These are phyloP conservation scores for Raddia distichophylla DNA, from an alignment of 176 grass and related monocot genomes.

Conservation along the genomic window DNA sequence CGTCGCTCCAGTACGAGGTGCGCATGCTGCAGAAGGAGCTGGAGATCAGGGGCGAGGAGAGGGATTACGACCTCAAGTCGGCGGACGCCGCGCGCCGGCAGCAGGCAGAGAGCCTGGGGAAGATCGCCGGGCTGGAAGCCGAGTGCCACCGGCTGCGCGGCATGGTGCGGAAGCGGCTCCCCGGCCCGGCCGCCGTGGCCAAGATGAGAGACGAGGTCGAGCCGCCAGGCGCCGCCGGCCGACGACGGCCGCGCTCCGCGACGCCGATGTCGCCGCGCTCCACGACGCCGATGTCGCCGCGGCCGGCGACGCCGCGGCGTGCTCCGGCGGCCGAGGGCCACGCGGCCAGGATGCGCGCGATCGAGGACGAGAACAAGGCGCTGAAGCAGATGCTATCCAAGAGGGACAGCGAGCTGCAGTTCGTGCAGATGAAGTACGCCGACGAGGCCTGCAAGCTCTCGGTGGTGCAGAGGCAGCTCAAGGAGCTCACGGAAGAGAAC, in stretches of 20 bases:
- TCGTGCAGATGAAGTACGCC: constrained; percentile 54
- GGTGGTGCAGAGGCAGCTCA: constrained; percentile 53
- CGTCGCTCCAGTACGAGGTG: constrained; percentile 74
- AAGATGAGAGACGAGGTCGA: constrained; percentile 87
- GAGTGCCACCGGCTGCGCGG: constrained; percentile 84
- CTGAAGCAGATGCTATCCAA: constrained; percentile 71
- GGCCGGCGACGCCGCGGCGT: constrained; percentile 38
- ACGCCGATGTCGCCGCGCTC: constrained; percentile 17
- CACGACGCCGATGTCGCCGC: constrained; percentile 16
- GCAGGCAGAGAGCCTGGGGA: constrained; percentile 62
- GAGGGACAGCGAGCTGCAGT: constrained; percentile 66
- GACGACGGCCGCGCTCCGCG: constrained; percentile 40
- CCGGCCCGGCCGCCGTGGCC: constrained; percentile 71
- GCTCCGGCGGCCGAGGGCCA: constrained; percentile 15
- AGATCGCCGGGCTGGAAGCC: constrained; percentile 59
- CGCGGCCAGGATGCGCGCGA: constrained; percentile 51
- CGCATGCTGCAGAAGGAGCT: constrained; percentile 83
- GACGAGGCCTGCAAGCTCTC: constrained; percentile 57
- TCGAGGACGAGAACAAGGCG: constrained; percentile 79
- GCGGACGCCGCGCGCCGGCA: constrained; percentile 64
- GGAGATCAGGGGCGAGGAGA: constrained; percentile 73
- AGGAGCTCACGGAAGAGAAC: constrained; percentile 47
- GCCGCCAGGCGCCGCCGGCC: constrained; percentile 22
- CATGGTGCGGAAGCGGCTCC: constrained; percentile 78
- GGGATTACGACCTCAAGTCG: constrained; percentile 68